Evolutionary conservation across 164 flowering plant genomes (phyloP), one percentile per base, ranked within the genome.

Genomic region (Aristolochia californica): DNA sequence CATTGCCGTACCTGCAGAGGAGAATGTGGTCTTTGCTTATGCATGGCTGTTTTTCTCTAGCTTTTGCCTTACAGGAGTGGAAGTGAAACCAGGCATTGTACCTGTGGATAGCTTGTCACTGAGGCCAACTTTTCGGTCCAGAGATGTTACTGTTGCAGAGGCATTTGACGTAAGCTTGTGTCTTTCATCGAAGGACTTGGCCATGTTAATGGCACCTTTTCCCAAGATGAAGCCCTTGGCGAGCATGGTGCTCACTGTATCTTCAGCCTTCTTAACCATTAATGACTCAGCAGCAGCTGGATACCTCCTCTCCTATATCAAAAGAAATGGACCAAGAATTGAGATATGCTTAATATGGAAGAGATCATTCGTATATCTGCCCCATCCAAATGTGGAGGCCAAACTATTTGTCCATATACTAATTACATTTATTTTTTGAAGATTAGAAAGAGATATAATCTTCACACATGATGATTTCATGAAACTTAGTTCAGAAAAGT

Each of bases 181-280:
- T 64, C 63, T 67, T 53, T 84, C 91, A 51, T 88, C 94, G 21
- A 88, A 77, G 13, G 75, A 38, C 64, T 78, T 84, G 53, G 97
- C 91, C 70, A 78, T 84, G 71, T 64, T 72, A 47, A 89, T 64
- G 13, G 97, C 88, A 65, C 84, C 97, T 66, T 86, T 86, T 27
- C 97, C 95, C 71, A 89, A 59, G 38, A 79, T 66, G 52, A 77
- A 86, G 63, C 96, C 96, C 69, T 70, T 83, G 21, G 93, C 91
- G 11, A 88, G 79, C 91, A 88, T 82, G 55, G 81, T 74, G 78
- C 85, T 85, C 25, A 84, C 88, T 17, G 82, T 81, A 48, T 82
- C 88, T 69, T 85, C 96, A 20, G 88, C 81, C 74, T 78, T 83
- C 63, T 59, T 59, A 13, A 82, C 72, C 27, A 82, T 70, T 23